Evolutionary conservation across 257 asterid species (phyloP), one percentile per base, ranked within the genome.

Genomic region (Nicotiana attenuata): DNA sequence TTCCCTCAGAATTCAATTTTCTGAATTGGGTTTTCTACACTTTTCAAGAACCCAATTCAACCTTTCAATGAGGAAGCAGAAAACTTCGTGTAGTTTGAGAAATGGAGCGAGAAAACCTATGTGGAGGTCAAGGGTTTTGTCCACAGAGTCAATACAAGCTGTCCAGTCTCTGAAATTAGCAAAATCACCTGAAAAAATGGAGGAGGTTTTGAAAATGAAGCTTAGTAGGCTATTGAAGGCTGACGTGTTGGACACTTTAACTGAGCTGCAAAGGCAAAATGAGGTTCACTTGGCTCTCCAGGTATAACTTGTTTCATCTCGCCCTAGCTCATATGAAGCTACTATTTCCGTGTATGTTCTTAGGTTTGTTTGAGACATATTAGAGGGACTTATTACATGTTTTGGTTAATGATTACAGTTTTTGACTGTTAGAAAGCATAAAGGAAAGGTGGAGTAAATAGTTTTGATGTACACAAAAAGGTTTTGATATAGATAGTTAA

Each of bases 141-240:
- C 96, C 26, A 84, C 91, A 4, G 96, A 93, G 80, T 90, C 97
- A 9, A 91, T 93, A 81, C 96, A 89, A 81, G 96, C 90, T n/a
- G 96, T 93, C 15, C 96, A 93, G 29, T 90, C 93, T 47, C 77
- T 91, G 81, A 93, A 91, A 86, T 78, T 93, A 87, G 92, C 97
- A 1, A 87, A 82, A 24, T 89, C 94, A 20, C 77, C 90, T 41
- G 64, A 87, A 26, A 89, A 83, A 82, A 66, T 91, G 85, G 89
- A 87, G 55, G 88, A 81, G 1, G 89, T 91, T 35, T 87, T 91
- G 80, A 55, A 52, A 82, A 85, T 14, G 71, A 89, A 87, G 84
- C 83, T 93, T 80, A 65, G 83, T 85, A 89, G 97, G 89, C 93
- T 93, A 78, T 82, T 93, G 87, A 93, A 90, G 86, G 90, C 89